Conservation (phyloP, 345 rosid genomes). For the Capsella bursapastoris region DNA sequence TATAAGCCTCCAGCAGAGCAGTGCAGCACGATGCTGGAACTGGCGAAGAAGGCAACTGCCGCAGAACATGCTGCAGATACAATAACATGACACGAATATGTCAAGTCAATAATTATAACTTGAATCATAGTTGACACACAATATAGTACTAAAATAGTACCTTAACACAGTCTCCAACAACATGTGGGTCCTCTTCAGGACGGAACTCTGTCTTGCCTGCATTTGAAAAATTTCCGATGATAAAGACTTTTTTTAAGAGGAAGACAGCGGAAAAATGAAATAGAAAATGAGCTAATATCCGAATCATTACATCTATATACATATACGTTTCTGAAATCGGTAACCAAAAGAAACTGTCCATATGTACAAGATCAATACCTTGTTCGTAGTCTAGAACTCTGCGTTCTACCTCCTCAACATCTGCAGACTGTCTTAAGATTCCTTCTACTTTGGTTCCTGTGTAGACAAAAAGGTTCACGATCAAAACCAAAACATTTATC, state of each 20-base stretch:
- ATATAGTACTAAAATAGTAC: constrained; percentile 59
- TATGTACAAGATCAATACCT: constrained; percentile 53
- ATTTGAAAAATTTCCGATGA: neutral
- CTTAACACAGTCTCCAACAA: constrained; percentile 98
- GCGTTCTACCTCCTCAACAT: constrained; percentile 95
- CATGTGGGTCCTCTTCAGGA: constrained; percentile 94
- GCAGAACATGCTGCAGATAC: constrained; percentile 81
- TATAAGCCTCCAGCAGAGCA: constrained; percentile 91
- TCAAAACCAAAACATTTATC: constrained; percentile 24
- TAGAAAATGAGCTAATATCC: constrained; percentile 9
- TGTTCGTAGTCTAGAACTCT: constrained; percentile 95
- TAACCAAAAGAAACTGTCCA: constrained; percentile 29
- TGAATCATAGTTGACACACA: constrained; percentile 30
- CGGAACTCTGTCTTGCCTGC: constrained; percentile 83
- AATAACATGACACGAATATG: constrained; percentile 40
- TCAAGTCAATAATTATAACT: constrained; percentile 24
- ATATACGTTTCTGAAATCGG: neutral
- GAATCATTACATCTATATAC: neutral
- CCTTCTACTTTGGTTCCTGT: constrained; percentile 89
- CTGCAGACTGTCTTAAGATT: constrained; percentile 92
- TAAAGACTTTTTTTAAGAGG: neutral
- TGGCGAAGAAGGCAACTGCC: constrained; percentile 98
- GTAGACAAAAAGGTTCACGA: constrained; percentile 37
- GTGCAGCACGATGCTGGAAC: constrained; percentile 98
- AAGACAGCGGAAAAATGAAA: neutral